phyloP scores from a whole-genome alignment of 164 flowering plant species.

The Buxus sempervirens region DNA sequence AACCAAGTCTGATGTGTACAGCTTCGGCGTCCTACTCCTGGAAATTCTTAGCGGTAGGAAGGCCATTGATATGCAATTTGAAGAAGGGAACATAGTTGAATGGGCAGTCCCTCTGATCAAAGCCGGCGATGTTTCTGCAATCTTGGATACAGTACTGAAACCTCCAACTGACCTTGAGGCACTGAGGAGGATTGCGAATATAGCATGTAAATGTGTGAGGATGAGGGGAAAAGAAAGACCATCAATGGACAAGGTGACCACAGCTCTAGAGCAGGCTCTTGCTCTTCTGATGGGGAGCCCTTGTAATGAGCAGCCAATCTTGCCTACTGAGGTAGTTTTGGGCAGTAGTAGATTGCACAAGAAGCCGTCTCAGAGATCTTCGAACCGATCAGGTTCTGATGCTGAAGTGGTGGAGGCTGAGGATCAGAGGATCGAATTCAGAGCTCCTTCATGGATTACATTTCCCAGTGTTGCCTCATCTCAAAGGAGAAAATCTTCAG shows the following conservation, averaged over 20 bases:
- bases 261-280: constrained; percentile 77
- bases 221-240: constrained; percentile 98
- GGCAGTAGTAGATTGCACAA: constrained; percentile 92
- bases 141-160: constrained; percentile 71
- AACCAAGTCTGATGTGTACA: constrained; percentile 89
- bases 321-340: constrained; percentile 89
- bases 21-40: constrained; percentile 85
- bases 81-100: constrained; percentile 89
- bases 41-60: constrained; percentile 87
- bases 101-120: constrained; percentile 97
- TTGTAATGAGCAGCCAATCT: constrained; percentile 71
- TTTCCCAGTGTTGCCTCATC: constrained; percentile 95
- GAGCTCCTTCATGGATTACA: constrained; percentile 97
- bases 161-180: constrained; percentile 70
- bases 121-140: constrained; percentile 51
- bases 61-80: constrained; percentile 88
- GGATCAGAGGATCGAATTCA: constrained; percentile 76
- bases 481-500: constrained; percentile 88
- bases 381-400: constrained; percentile 62
- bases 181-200: constrained; percentile 63
- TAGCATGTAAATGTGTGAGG: constrained; percentile 86
- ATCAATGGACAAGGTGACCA: constrained; percentile 94
- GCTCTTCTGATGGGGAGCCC: constrained; percentile 89
- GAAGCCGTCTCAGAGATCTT: constrained; percentile 77
- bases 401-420: constrained; percentile 55